Percentiles rank a stretch among this genome's conserved stretches.
Evolutionary conservation across 2,329 filamentous ascomycete genomes (phyloP).

Genomic region (Macrophomina phaseolina): DNA sequence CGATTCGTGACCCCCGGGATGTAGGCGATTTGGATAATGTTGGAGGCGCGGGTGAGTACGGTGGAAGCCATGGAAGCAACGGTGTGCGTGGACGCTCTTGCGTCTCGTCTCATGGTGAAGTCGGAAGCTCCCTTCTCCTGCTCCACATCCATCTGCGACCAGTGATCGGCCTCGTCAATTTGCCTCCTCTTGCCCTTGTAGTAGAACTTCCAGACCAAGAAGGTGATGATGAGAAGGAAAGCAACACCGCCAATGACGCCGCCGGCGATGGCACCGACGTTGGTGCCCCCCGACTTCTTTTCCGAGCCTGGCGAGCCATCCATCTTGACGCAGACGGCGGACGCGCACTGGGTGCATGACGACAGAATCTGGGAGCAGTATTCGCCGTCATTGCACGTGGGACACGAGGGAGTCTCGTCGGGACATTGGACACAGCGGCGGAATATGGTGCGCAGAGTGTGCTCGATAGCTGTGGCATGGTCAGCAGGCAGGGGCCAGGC

Average conservation of each 20-base stretch:
- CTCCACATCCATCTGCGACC: slow-evolving; percentile 61
- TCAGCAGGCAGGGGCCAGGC: slow-evolving; percentile 1
- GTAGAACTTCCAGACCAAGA: slow-evolving; percentile 85
- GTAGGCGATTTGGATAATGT: slow-evolving; percentile 99
- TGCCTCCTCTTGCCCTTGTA: slow-evolving; percentile 79
- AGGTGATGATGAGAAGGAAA: slow-evolving; percentile 75
- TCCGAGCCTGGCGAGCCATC: slow-evolving; percentile 46
- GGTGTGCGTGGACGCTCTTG: slow-evolving; percentile 81
- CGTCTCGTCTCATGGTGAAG: slow-evolving; percentile 60
- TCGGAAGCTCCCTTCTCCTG: slow-evolving; percentile 64
- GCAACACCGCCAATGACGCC: slow-evolving; percentile 85
- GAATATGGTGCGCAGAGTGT: slow-evolving; percentile 54
- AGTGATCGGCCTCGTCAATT: slow-evolving; percentile 60
- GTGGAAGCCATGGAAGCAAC: slow-evolving; percentile 93
- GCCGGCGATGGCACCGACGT: slow-evolving; percentile 85
- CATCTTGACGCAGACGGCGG: slow-evolving; percentile 59
- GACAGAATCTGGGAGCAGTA: slow-evolving; percentile 65
- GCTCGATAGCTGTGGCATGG: slow-evolving; percentile 40
- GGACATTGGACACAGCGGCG: slow-evolving; percentile 66
- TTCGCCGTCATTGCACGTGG: slow-evolving; percentile 60
- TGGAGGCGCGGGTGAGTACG: slow-evolving; percentile 92
- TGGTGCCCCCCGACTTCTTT: slow-evolving; percentile 56
- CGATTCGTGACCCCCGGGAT: slow-evolving; percentile 97
- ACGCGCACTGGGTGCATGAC: slow-evolving; percentile 66
- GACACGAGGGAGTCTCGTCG: slow-evolving; percentile 59